Percentiles rank a stretch among this genome's conserved stretches.
phyloP scores from a whole-genome alignment of 2,329 filamentous ascomycete species.

The Colletotrichum sp. region DNA sequence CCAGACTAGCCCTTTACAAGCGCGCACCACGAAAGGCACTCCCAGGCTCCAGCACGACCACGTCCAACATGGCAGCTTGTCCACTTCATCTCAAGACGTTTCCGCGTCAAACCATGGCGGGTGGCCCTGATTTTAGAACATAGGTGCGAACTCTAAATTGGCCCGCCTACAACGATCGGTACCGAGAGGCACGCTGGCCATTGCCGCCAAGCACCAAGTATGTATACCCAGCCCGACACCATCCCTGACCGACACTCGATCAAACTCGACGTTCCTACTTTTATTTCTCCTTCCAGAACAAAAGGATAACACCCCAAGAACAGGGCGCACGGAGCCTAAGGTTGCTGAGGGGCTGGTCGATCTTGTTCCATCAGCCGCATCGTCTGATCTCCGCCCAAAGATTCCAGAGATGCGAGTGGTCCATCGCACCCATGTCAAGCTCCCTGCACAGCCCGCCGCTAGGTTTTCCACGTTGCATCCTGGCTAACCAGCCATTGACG shows the following conservation, averaged over 20 bases:
- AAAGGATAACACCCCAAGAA: not conserved
- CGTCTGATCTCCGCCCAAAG: constrained; percentile 19
- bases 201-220: not conserved
- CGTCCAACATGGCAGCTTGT: not conserved
- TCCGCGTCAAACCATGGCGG: not conserved
- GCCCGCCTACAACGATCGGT: not conserved
- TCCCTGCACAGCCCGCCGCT: constrained; percentile 13
- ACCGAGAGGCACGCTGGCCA: not conserved
- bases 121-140: not conserved
- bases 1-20: not conserved
- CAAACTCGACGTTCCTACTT: not conserved
- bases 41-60: not conserved
- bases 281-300: not conserved
- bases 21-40: not conserved
- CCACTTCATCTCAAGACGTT: not conserved
- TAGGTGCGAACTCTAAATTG: not conserved
- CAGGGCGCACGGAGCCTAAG: not conserved
- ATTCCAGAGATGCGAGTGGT: constrained; percentile 23
- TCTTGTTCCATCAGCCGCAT: constrained; percentile 23
- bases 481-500: constrained; percentile 1
- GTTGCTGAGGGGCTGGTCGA: constrained; percentile 9
- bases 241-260: not conserved
- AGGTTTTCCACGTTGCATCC: constrained; percentile 21
- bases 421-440: constrained; percentile 1
- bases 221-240: not conserved